These are phyloP conservation scores for Quercus aquifolioides DNA, from an alignment of 306 rosid species.

Conservation along the genomic window DNA sequence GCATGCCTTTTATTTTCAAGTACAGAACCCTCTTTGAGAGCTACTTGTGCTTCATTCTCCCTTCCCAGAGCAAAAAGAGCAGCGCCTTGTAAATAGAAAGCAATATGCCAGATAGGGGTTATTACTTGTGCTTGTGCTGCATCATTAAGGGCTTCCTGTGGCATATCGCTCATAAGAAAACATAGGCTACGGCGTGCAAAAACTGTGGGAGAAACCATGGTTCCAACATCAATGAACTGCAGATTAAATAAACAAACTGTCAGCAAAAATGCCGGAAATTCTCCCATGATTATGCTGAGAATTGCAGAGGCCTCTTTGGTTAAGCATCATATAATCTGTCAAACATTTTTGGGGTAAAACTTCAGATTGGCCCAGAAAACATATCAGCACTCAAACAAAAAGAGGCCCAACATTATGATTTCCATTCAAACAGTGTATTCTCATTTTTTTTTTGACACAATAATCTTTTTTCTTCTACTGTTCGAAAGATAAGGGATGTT, in stretches of 20 bases:
- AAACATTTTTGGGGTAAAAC: neutral
- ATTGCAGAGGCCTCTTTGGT: neutral
- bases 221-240: conserved; percentile 88
- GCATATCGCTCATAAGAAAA: conserved; percentile 65
- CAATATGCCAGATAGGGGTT: conserved; percentile 79
- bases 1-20: conserved; percentile 65
- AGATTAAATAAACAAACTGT: conserved; percentile 23
- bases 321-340: neutral
- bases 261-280: conserved; percentile 21
- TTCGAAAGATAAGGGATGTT: neutral
- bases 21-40: conserved; percentile 73
- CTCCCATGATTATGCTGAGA: neutral
- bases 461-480: neutral
- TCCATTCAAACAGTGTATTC: neutral
- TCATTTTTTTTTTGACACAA: neutral
- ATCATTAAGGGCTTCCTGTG: conserved; percentile 79
- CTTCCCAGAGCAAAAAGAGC: conserved; percentile 58
- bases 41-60: conserved; percentile 69
- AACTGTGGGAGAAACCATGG: conserved; percentile 86
- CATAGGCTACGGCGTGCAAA: conserved; percentile 91
- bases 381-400: neutral
- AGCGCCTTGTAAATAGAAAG: conserved; percentile 74
- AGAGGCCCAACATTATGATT: neutral
- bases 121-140: conserved; percentile 77
- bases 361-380: neutral